These are phyloP conservation scores for Colletotrichum sp. DNA, from an alignment of 2,329 filamentous ascomycete species.

Conservation along the genomic window DNA sequence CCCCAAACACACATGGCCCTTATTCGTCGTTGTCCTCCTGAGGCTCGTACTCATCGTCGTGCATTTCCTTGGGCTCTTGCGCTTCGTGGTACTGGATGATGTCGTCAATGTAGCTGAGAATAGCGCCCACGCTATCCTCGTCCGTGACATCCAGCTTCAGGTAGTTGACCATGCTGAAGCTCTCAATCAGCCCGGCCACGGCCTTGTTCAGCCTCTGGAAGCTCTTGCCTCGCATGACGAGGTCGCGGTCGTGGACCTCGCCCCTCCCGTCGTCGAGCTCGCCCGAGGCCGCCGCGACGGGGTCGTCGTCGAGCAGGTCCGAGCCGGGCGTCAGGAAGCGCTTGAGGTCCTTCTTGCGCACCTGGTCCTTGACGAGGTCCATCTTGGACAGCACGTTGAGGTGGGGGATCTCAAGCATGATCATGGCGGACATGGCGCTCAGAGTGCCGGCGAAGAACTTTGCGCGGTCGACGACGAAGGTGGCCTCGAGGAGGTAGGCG, in stretches of 20 bases:
- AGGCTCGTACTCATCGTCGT: conserved; percentile 55
- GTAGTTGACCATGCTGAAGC: conserved; percentile 98
- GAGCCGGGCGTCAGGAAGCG: conserved; percentile 89
- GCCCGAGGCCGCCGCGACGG: conserved; percentile 29
- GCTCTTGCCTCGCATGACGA: conserved; percentile 79
- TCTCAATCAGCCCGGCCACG: conserved; percentile 90
- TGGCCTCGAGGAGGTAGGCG: conserved; percentile 92
- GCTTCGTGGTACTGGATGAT: conserved; percentile 93
- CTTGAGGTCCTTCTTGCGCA: conserved; percentile 87
- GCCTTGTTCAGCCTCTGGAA: conserved; percentile 87
- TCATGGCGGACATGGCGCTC: conserved; percentile 98
- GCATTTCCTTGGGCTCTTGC: conserved; percentile 86
- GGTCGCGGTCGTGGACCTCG: conserved; percentile 70
- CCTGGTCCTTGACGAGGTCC: conserved; percentile 91
- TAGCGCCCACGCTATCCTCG: conserved; percentile 85
- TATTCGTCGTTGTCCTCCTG: conserved; percentile 22
- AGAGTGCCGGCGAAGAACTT: conserved; percentile 98
- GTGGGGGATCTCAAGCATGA: conserved; percentile 97
- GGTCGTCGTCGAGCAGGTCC: conserved; percentile 81
- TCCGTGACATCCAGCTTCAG: conserved; percentile 87
- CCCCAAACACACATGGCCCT: background rate
- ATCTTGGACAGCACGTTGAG: conserved; percentile 98
- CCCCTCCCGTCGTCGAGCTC: conserved; percentile 57
- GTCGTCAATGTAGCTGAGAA: conserved; percentile 93
- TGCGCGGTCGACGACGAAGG: conserved; percentile 92